Evolutionary conservation across 768 basidiomycete genomes (phyloP).

Genomic region (Phylloporus sp.): DNA sequence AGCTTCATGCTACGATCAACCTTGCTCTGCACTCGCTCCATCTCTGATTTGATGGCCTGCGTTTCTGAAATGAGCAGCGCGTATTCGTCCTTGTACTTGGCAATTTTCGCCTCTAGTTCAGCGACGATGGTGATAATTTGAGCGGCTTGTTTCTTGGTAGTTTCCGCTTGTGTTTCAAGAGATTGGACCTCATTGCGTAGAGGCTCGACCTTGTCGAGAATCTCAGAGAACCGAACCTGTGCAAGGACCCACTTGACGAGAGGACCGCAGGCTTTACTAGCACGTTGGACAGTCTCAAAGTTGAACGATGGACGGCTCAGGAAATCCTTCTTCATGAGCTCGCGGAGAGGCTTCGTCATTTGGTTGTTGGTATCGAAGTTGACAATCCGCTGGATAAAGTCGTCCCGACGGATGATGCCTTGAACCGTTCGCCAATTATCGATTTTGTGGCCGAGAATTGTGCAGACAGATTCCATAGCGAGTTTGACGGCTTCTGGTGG

Average conservation of each 20-base stretch:
- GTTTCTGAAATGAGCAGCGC: constrained; percentile 94
- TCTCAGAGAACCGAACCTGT: constrained; percentile 95
- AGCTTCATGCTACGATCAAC: constrained; percentile 96
- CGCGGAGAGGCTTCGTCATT: constrained; percentile 86
- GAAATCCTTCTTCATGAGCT: constrained; percentile 90
- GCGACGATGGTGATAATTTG: constrained; percentile 89
- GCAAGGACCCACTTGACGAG: constrained; percentile 98
- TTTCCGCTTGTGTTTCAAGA: constrained; percentile 86
- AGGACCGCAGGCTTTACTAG: constrained; percentile 95
- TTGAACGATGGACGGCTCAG: constrained; percentile 87
- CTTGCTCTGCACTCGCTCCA: constrained; percentile 96
- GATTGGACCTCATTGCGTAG: constrained; percentile 93
- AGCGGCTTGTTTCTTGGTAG: constrained; percentile 89
- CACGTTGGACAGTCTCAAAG: constrained; percentile 91
- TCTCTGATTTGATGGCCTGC: constrained; percentile 94
- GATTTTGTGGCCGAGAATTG: constrained; percentile 91
- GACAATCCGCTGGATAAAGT: constrained; percentile 94
- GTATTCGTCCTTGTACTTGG: constrained; percentile 94
- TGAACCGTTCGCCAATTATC: constrained; percentile 97
- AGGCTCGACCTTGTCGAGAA: constrained; percentile 94
- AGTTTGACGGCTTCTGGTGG: constrained; percentile 97
- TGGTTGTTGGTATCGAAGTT: constrained; percentile 89
- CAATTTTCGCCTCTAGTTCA: constrained; percentile 90
- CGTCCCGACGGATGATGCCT: constrained; percentile 90
- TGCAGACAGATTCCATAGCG: constrained; percentile 98